Base-by-base conservation (phyloP, 2,329 filamentous ascomycete species). In the Penicillium sp. region DNA sequence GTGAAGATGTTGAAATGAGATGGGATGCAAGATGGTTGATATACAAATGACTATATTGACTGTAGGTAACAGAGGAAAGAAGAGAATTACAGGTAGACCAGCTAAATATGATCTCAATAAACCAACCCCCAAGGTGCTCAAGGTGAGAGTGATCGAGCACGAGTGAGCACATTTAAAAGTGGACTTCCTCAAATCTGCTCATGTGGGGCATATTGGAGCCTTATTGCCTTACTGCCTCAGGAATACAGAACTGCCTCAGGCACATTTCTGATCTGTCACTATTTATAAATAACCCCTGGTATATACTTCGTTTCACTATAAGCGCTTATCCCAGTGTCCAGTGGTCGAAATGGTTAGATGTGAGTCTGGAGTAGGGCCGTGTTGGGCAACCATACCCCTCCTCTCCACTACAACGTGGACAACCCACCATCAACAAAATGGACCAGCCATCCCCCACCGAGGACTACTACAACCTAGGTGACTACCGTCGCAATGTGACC, bases 401-500 rank as follows among this genome's bases (percentile, higher is more conserved):
- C 47, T 43, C 50, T 40, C 40, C 33, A 11, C 33, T 45, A 37
- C 52, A 36, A 50, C 38, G 41, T 31, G 30, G 10, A 26, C 48
- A 50, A 50, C 50, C 17, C 31, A 45, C 26, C 42, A 47, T 28
- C 51, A 54, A 16, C 30, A 51, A 43, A 40, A 55, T 55, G 53
- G 28, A 45, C 14, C 37, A 50, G 28, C 36, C 17, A 33, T 33
- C 37, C 25, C 10, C 17, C n/a, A n/a, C 35, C 26, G 30, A 33
- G 28, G 64, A 66, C 14, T 74, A 75, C 55, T 74, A 69, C 38
- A 44, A 74, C 50, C 64, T 75, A 4, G 73, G 72, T 6, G 56
- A 52, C 2, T 72, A 66, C 41, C 74, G 75, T 58, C 78, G 71
- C 17, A 48, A 62, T 10, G 55, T 75, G 26, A 70, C 53, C 45